Base-by-base conservation (phyloP, 352 stramenopile genomes). In the Globisporangium abappressorium region DNA sequence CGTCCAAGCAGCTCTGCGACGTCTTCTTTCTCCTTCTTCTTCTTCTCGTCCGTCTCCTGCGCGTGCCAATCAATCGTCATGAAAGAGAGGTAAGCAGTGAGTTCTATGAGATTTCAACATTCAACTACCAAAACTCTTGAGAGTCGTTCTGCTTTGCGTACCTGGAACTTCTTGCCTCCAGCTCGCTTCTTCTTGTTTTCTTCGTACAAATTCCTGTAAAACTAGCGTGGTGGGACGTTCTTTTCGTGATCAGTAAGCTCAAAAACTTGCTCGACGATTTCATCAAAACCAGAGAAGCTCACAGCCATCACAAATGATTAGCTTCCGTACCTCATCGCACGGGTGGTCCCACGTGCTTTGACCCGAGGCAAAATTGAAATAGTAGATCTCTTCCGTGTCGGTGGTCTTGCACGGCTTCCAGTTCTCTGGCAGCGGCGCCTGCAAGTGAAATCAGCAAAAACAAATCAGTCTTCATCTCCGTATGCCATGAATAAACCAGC, bases 401-500 rank as follows among this genome's bases (percentile, higher is more conserved):
- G 88, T 97, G 26, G 92, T 98, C 77, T 98, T 98, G 77, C 94
- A 98, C 14, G 94, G 93, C 76, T 98, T 98, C 95, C 95, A 98
- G 73, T 98, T 94, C 65, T 97, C 84, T 41, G 93, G 95, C 12
- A 98, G 76, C 33, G 95, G 94, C 18, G 95, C 93, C 72, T 80
- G 51, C 15, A 43, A 26, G 46, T 36, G n/a, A 68, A 46, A 67
- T 46, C 49, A 33, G 18, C 3, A 22, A 46, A 46, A 14, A 18
- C 38, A 4, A 46, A 38, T 49, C 14, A 49, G 15, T n/a, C 5
- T 14, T 20, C 38, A 20, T 26, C 41, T 20, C 41, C 2, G 2
- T 49, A 18, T 43, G 34, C 11, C 20, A 11, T 33, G 28, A 47
- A 62, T 11, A 11, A 59, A 6, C 54, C 22, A 57, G 30, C 3